A percentile compares a stretch with the other conserved stretches of the same genome.
phyloP scores from a whole-genome alignment of 371 early-diverging fungal species.

The Nosema granulosis region DNA sequence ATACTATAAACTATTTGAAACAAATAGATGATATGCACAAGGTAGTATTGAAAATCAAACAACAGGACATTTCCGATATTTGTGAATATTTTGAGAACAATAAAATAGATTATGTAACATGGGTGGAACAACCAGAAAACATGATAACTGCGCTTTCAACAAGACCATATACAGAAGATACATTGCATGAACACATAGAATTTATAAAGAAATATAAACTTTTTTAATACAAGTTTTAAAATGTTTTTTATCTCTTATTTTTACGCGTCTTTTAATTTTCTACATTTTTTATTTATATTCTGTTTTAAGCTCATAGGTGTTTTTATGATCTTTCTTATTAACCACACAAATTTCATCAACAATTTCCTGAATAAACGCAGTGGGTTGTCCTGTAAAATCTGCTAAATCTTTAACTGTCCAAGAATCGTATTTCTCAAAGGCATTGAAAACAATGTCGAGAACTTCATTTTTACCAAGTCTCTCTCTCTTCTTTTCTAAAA shows the following conservation, averaged over 20 bases:
- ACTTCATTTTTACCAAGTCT: conserved; percentile 65
- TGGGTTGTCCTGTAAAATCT: conserved; percentile 66
- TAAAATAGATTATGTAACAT: conserved; percentile 44
- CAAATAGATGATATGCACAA: conserved; percentile 44
- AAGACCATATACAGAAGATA: conserved; percentile 32
- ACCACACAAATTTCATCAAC: conserved; percentile 65
- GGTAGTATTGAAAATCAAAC: conserved; percentile 51
- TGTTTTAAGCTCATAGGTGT: conserved; percentile 65
- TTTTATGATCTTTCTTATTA: conserved; percentile 67
- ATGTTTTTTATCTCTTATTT: too few species aligned
- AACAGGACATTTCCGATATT: conserved; percentile 41
- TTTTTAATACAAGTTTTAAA: conserved; percentile 16
- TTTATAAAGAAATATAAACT: conserved; percentile 37
- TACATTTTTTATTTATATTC: conserved; percentile 61
- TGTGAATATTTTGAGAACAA: conserved; percentile 3
- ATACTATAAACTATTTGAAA: conserved; percentile 39
- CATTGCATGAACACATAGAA: neutral
- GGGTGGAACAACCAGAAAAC: conserved; percentile 64
- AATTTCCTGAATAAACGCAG: conserved; percentile 68
- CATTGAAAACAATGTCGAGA: conserved; percentile 67
- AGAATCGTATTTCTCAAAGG: conserved; percentile 65
- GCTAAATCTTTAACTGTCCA: conserved; percentile 68
- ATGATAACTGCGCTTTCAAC: conserved; percentile 54
- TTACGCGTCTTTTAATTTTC: neutral
- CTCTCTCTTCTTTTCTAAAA: conserved; percentile 67